Base-by-base conservation (phyloP, 2,329 filamentous ascomycete species). In the Spiromastix sp. region DNA sequence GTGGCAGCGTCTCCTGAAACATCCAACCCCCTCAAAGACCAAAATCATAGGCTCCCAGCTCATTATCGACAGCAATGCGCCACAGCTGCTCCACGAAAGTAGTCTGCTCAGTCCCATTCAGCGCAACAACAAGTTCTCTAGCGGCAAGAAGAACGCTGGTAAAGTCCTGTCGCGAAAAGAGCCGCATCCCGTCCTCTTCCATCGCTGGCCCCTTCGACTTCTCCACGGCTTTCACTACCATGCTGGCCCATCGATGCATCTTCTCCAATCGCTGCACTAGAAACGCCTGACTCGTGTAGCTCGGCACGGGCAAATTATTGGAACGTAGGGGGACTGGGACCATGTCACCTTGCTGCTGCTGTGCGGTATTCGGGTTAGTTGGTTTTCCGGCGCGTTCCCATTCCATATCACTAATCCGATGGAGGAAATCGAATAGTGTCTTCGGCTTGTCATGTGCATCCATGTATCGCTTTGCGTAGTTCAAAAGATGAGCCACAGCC, bases 401-500 rank as follows among this genome's bases (percentile, higher is more conserved):
- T 17, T 36, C 26, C 27, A 36, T 22, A 12, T 36, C 34, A 5
- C 25, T 27, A 12, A 36, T 36, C 25, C 17, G 19, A 12, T 19
- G 29, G 18, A 36, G 13, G 30, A 21, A 36, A n/a, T 30, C 34
- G 17, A 17, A 26, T 10, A 36, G 12, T 11, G 10, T 15, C 11
- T 26, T 10, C 34, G 19, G 7, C 12, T 27, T 13, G 13, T 30
- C 34, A 10, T 36, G 24, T 12, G 11, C 9, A 11, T 29, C 27
- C 9, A 29, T 22, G 10, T 17, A 19, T 20, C 9, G 17, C 5
- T 11, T n/a, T 12, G 13, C 13, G 11, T 11, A 9, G 4, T 13
- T 9, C 9, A 29, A 15, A 11, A 15, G 9, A 9, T 11, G 9
- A 15, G 27, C n/a, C 11, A 24, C 21, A 6, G 27, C 25, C 11